Evolutionary conservation across 2,329 filamentous ascomycete genomes (phyloP), one percentile per base, ranked within the genome.

Genomic region (Colletotrichum shisoi): DNA sequence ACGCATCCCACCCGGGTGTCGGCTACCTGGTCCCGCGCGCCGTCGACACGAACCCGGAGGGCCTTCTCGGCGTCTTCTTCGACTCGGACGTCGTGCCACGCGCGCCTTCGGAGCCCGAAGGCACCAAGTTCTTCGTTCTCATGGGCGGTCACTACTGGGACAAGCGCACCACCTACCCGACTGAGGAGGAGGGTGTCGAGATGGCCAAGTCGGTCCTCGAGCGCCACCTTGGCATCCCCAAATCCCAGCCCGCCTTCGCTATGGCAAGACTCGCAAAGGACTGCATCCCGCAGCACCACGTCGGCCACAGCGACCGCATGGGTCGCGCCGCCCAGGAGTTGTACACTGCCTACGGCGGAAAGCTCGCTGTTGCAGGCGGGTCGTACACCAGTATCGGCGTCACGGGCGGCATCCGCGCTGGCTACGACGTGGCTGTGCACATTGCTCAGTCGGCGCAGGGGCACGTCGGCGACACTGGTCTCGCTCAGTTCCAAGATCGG

Each of bases 91-190:
- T 80, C 37, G 70, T 74, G 62, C 70, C 72, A 49, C 73, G 78
- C 56, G 79, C 4, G 19, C 19, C 77, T 78, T 68, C 77, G 77
- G 68, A 67, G 37, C n/a, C 70, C 71, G 42, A 42, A 42, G 60
- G 71, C 62, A 70, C 74, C 76, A 0, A 93, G 92, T 46, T 70
- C 60, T 97, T 94, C 17, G 91, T 98, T 72, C 96, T 99, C 88
- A 82, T 99, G 63, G 95, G 95, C 67, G 95, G 95, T 1, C 93
- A 97, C 79, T 93, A 92, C 85, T 98, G 92, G 92, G 84, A 93
- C 75, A 27, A 96, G 93, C 15, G 97, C 96, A 77, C 79, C 98
- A 73, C 69, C 2, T 58, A 72, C 0, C 93, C 93, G 0, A 80
- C 85, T 57, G 83, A 89, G 69, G 82, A 89, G 15, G 84, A 91